Base-by-base conservation (phyloP, 1,284 basidiomycete species). In the Macrocystidia cucumis region DNA sequence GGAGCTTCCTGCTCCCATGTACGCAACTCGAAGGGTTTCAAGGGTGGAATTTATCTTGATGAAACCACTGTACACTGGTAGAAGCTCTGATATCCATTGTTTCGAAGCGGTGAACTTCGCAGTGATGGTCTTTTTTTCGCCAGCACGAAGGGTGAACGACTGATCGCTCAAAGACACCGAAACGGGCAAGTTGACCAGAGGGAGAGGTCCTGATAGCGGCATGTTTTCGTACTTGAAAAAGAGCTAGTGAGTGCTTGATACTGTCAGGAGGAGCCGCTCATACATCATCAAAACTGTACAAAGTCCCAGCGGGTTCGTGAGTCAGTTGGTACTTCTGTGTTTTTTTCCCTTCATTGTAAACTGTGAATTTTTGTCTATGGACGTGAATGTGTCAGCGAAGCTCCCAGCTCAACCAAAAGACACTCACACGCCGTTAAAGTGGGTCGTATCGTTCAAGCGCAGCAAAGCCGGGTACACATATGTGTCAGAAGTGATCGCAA, bases 361-460 rank as follows among this genome's bases (percentile, higher is more conserved):
- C 60, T 13, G 59, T 66, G 52, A 75, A 68, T 1, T 51, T 62
- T 43, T 73, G 69, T 11, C 69, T 72, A 42, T 6, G 17, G 5
- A 16, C 8, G 9, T 35, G 22, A 24, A 9, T 17, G 22, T n/a
- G n/a, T n/a, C n/a, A n/a, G n/a, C n/a, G n/a, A n/a, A n/a, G n/a
- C n/a, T n/a, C n/a, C n/a, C n/a, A n/a, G n/a, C n/a, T n/a, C n/a
- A n/a, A n/a, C n/a, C n/a, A n/a, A n/a, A n/a, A n/a, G 33, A 12
- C 31, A 64, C 63, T 52, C 57, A 77, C 58, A 48, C 34, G 34
- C 56, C 48, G 34, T 60, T 54, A 49, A 75, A 73, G 50, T 81
- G 58, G 1, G 72, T 67, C 1, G 84, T 86, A 54, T 86, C 83
- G 51, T 86, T 89, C 34, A 85, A 58, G 39, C 76, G 54, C 16